phyloP scores from a whole-genome alignment of 768 basidiomycete genomes.

The Boletus patriciae region DNA sequence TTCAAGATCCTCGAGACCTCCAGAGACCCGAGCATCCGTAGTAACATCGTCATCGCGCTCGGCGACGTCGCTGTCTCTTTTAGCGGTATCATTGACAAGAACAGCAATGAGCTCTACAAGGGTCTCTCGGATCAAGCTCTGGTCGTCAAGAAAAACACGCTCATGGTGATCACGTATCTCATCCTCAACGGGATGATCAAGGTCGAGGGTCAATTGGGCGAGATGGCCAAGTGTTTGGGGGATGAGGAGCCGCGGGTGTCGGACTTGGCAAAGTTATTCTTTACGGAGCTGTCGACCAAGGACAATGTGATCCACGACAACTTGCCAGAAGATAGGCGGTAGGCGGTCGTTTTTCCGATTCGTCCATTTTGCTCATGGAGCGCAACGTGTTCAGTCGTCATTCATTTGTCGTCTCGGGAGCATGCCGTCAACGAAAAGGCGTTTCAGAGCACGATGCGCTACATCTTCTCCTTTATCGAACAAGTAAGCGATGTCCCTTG shows the following conservation, averaged over 20 bases:
- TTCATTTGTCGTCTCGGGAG: slow-evolving; percentile 86
- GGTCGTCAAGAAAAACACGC: slow-evolving; percentile 97
- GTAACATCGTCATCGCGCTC: slow-evolving; percentile 96
- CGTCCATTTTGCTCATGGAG: slow-evolving; percentile 4
- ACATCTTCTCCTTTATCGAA: slow-evolving; percentile 96
- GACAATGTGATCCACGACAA: slow-evolving; percentile 99
- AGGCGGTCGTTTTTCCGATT: not conserved
- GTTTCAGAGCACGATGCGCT: slow-evolving; percentile 91
- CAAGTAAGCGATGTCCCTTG: slow-evolving; percentile 54
- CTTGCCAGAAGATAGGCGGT: slow-evolving; percentile 78
- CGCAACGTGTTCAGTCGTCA: slow-evolving; percentile 64
- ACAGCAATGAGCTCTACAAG: slow-evolving; percentile 92
- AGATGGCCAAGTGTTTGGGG: slow-evolving; percentile 99
- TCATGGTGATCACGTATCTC: slow-evolving; percentile 96
- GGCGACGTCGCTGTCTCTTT: slow-evolving; percentile 99
- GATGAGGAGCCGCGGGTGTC: slow-evolving; percentile 84
- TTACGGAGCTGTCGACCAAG: slow-evolving; percentile 92
- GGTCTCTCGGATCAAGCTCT: slow-evolving; percentile 85
- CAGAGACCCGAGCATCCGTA: slow-evolving; percentile 83
- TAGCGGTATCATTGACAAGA: slow-evolving; percentile 95
- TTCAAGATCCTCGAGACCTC: slow-evolving; percentile 95
- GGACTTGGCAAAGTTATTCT: slow-evolving; percentile 97
- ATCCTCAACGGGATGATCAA: slow-evolving; percentile 99
- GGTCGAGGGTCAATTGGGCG: slow-evolving; percentile 97
- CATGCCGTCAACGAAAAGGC: slow-evolving; percentile 90